phyloP scores from a whole-genome alignment of 2,329 filamentous ascomycete genomes.

The Westerdykella aurantiaca region DNA sequence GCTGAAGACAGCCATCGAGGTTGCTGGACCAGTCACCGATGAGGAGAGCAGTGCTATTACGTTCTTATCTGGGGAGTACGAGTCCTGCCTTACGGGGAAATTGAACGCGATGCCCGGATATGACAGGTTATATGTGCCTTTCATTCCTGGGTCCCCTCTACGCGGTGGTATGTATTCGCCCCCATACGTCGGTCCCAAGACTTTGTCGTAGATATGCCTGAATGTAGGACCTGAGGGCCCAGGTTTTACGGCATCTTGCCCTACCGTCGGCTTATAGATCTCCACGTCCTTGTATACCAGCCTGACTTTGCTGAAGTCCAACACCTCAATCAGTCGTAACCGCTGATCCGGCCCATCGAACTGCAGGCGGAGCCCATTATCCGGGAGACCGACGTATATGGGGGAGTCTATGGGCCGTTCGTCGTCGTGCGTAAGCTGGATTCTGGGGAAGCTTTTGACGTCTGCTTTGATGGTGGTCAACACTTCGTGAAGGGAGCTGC shows the following conservation, averaged over 20 bases:
- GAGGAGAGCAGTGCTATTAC: slow-evolving; percentile 83
- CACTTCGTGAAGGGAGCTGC: slow-evolving; percentile 85
- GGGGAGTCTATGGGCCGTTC: slow-evolving; percentile 67
- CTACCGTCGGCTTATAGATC: slow-evolving; percentile 58
- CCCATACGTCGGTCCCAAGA: slow-evolving; percentile 90
- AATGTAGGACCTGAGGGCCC: slow-evolving; percentile 64
- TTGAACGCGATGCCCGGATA: slow-evolving; percentile 93
- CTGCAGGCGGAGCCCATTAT: slow-evolving; percentile 81
- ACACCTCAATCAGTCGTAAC: slow-evolving; percentile 80
- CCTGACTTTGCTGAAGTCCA: slow-evolving; percentile 80
- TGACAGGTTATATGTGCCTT: slow-evolving; percentile 81
- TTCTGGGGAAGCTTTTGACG: slow-evolving; percentile 71
- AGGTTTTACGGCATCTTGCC: slow-evolving; percentile 16
- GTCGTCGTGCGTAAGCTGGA: slow-evolving; percentile 78
- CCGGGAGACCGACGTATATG: slow-evolving; percentile 67
- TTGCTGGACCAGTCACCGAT: slow-evolving; percentile 67
- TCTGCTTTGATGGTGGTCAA: slow-evolving; percentile 83
- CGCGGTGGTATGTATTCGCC: slow-evolving; percentile 78
- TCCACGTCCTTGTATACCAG: slow-evolving; percentile 79
- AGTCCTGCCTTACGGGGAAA: slow-evolving; percentile 69
- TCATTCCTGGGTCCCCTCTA: slow-evolving; percentile 45
- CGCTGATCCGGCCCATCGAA: slow-evolving; percentile 94
- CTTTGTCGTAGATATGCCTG: slow-evolving; percentile 81
- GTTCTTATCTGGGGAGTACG: slow-evolving; percentile 71
- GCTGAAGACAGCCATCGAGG: slow-evolving; percentile 83